Percentiles rank a stretch among this genome's conserved stretches.
Evolutionary conservation across 2,329 filamentous ascomycete species (phyloP).

Genomic region (Leptographium galeiforme): DNA sequence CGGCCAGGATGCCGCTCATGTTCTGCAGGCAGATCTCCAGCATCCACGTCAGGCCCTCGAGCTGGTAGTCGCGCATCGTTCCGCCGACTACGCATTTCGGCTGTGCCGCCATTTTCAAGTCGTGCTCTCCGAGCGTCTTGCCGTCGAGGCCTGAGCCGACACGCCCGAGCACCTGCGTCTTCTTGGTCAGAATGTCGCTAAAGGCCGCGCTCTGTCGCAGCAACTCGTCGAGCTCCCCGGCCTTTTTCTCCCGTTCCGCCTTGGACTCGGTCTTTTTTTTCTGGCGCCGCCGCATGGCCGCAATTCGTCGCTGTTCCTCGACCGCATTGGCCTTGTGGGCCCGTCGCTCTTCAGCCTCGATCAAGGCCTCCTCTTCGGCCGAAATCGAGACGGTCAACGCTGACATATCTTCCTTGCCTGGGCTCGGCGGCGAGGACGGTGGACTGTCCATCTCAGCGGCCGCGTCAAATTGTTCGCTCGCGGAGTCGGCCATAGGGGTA

Average conservation of each 20-base stretch:
- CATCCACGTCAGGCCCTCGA: slow-evolving; percentile 93
- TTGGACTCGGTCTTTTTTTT: slow-evolving; percentile 36
- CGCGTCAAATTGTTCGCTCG: slow-evolving; percentile 1
- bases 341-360: slow-evolving; percentile 30
- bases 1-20: slow-evolving; percentile 79
- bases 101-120: slow-evolving; percentile 71
- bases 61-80: slow-evolving; percentile 84
- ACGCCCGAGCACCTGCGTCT: slow-evolving; percentile 47
- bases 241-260: slow-evolving; percentile 42
- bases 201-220: slow-evolving; percentile 47
- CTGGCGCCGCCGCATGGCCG: slow-evolving; percentile 25
- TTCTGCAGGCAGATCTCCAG: slow-evolving; percentile 70
- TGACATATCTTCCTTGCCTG: not conserved
- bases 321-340: slow-evolving; percentile 30
- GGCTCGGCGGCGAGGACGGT: slow-evolving; percentile 7
- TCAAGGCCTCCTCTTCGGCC: slow-evolving; percentile 3
- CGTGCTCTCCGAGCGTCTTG: slow-evolving; percentile 45
- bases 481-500: not conserved
- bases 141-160: slow-evolving; percentile 49
- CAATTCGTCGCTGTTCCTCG: slow-evolving; percentile 28
- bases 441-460: slow-evolving; percentile 4
- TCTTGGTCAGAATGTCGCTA: slow-evolving; percentile 48
- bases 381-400: too few species aligned
- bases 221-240: slow-evolving; percentile 44
- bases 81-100: slow-evolving; percentile 76